A percentile compares a stretch with the other conserved stretches of the same genome.
Conservation (phyloP, 2,329 filamentous ascomycete species). For the Diaporthe caulivora region DNA sequence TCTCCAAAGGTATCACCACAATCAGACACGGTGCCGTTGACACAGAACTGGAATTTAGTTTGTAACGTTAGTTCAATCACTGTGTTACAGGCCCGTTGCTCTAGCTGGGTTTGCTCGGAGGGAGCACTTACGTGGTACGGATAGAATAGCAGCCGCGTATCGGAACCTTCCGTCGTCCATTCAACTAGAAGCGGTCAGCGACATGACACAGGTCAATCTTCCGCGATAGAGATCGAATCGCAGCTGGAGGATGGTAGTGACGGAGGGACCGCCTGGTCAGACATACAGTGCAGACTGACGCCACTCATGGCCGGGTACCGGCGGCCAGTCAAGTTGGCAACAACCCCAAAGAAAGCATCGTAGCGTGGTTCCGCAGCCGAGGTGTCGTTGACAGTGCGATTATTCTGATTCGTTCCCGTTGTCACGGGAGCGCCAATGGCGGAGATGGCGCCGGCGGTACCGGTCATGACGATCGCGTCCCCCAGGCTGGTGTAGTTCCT, state of each 20-base stretch:
- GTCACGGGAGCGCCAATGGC: not conserved
- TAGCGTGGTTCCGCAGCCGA: slow-evolving; percentile 15
- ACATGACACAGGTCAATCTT: not conserved
- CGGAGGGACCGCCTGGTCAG: not conserved
- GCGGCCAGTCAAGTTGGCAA: slow-evolving; percentile 4
- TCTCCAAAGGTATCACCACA: not conserved
- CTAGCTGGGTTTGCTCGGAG: too few relatives aligned
- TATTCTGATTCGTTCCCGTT: not conserved
- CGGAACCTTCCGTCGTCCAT: not conserved
- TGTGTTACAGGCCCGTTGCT: not conserved
- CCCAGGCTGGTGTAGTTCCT: not conserved
- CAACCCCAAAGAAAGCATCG: not conserved
- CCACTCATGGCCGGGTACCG: slow-evolving; percentile 6
- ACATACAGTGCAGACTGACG: slow-evolving; percentile 1
- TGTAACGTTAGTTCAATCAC: not conserved
- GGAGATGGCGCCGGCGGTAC: too few relatives aligned
- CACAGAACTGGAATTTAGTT: not conserved
- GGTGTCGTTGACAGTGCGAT: slow-evolving; percentile 5
- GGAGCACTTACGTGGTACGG: slow-evolving; percentile 5
- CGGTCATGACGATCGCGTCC: not conserved
- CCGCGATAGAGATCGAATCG: not conserved
- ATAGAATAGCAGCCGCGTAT: not conserved
- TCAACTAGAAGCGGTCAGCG: not conserved
- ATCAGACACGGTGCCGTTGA: slow-evolving; percentile 10
- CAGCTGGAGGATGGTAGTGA: too few relatives aligned